These are phyloP conservation scores for Chalciporus pseudorubinellus DNA, from an alignment of 768 basidiomycete species.

Conservation along the genomic window DNA sequence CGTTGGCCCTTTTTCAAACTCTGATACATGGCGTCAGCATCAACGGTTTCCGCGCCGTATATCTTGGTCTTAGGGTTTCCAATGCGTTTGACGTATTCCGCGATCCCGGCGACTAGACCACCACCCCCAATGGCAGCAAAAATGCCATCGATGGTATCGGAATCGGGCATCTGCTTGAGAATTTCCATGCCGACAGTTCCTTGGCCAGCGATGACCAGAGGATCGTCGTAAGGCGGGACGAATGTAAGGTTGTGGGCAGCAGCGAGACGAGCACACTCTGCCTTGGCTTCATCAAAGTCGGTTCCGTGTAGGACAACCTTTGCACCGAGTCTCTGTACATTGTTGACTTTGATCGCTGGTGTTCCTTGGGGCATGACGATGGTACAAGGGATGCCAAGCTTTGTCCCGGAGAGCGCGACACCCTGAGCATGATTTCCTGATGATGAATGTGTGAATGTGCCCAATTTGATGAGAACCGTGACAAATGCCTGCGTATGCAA, in stretches of 20 bases:
- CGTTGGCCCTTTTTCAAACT: conserved; percentile 81
- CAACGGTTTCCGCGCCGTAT: conserved; percentile 89
- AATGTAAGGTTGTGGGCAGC: conserved; percentile 73
- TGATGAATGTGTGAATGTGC: conserved; percentile 1
- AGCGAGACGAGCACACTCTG: conserved; percentile 87
- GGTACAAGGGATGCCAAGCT: conserved; percentile 90
- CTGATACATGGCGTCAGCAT: conserved; percentile 90
- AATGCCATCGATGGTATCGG: conserved; percentile 76
- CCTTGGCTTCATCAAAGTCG: conserved; percentile 96
- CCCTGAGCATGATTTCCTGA: conserved; percentile 98
- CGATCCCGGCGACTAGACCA: conserved; percentile 87
- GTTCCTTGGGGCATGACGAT: conserved; percentile 98
- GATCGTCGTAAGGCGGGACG: conserved; percentile 97
- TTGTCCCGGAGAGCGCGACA: conserved; percentile 90
- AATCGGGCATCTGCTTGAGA: conserved; percentile 78
- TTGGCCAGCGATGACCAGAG: conserved; percentile 94
- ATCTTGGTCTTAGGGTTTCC: conserved; percentile 81
- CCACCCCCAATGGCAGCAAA: conserved; percentile 95
- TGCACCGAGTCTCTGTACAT: conserved; percentile 91
- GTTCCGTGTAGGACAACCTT: conserved; percentile 89
- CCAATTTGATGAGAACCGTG: not conserved
- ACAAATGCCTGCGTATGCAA: conserved; percentile 15
- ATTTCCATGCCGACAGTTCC: conserved; percentile 96
- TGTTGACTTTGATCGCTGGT: conserved; percentile 93
- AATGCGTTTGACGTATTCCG: conserved; percentile 89